These are phyloP conservation scores for Trifolium pratense DNA, from an alignment of 306 rosid genomes.

Conservation along the genomic window DNA sequence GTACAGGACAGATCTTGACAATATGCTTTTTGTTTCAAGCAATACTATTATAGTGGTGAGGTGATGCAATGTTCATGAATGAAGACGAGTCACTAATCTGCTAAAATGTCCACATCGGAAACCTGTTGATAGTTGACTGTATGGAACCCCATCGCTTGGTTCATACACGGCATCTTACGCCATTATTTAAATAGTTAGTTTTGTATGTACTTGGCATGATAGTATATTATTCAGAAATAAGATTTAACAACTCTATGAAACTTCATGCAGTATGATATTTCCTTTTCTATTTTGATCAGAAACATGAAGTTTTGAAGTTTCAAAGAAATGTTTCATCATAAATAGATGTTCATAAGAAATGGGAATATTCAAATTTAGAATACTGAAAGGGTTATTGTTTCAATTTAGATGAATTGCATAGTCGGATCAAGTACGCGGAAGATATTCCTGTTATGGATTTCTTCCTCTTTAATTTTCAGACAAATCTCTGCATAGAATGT, in stretches of 20 bases:
- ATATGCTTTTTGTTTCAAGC: background rate
- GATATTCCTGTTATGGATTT: background rate
- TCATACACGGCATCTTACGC: background rate
- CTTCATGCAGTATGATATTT: background rate
- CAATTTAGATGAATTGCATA: conserved; percentile 33
- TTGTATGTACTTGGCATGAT: background rate
- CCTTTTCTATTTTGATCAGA: conserved; percentile 9
- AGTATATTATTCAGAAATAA: background rate
- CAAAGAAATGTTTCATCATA: background rate
- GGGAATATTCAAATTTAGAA: conserved; percentile 6
- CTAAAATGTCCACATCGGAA: background rate
- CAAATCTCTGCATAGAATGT: conserved; percentile 8
- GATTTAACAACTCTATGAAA: background rate
- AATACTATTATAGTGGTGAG: background rate
- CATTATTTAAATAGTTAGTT: background rate
- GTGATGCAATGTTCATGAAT: conserved; percentile 3
- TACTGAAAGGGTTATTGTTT: conserved; percentile 2
- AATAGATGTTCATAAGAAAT: background rate
- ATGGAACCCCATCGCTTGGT: background rate
- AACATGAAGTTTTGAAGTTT: conserved; percentile 24
- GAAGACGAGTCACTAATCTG: conserved; percentile 5
- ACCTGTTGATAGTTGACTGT: background rate
- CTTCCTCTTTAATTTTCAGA: conserved; percentile 20
- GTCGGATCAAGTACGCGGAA: conserved; percentile 16
- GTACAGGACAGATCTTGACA: conserved; percentile 4